These are phyloP conservation scores for Bondarzewia mesenterica DNA, from an alignment of 1,284 basidiomycete species.

Conservation along the genomic window DNA sequence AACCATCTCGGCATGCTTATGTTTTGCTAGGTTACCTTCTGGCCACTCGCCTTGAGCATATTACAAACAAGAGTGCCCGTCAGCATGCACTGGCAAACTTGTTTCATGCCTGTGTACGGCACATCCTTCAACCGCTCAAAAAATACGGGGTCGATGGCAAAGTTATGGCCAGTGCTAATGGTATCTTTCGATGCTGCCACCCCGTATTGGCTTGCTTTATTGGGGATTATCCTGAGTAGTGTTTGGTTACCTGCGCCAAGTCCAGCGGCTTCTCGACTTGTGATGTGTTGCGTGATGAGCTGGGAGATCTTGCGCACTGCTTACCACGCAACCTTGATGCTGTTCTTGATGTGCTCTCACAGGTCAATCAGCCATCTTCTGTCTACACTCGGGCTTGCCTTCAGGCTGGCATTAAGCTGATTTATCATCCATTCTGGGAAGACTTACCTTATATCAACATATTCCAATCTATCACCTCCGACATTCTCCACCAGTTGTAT, in stretches of 20 bases:
- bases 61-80: not conserved
- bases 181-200: slow-evolving; percentile 19
- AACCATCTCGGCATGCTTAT: slow-evolving; percentile 19
- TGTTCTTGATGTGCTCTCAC: not conserved
- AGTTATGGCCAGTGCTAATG: slow-evolving; percentile 15
- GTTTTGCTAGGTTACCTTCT: slow-evolving; percentile 23
- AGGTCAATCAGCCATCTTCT: not conserved
- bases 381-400: not conserved
- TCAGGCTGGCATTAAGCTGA: slow-evolving; percentile 6
- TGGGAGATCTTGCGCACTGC: not conserved
- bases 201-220: slow-evolving; percentile 33
- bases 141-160: slow-evolving; percentile 5
- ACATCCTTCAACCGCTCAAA: not conserved
- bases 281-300: not conserved
- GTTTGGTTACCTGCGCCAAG: not conserved
- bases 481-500: slow-evolving; percentile 29
- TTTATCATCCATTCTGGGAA: slow-evolving; percentile 24
- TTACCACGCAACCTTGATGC: not conserved
- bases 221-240: slow-evolving; percentile 36
- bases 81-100: not conserved
- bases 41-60: not conserved
- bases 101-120: not conserved
- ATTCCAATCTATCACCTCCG: slow-evolving; percentile 22
- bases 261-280: not conserved
- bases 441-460: slow-evolving; percentile 23